A percentile compares a stretch with the other conserved stretches of the same genome.
Evolutionary conservation across 169 alveolate species (phyloP).

Genomic region (Besnoitia besnoiti): DNA sequence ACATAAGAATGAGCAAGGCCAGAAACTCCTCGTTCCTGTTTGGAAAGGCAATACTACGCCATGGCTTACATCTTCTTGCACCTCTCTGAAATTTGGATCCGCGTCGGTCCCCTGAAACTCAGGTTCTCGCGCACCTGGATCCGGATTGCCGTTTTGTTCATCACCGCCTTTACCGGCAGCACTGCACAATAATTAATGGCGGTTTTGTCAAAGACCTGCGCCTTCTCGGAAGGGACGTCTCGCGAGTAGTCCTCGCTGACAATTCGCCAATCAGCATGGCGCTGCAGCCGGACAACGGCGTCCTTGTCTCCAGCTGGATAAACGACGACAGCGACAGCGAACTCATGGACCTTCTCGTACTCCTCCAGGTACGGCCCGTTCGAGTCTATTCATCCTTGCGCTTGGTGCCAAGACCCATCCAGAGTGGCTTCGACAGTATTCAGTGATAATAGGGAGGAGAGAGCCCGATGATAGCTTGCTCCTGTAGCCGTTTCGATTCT

Average conservation of each 20-base stretch:
- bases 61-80: too few relatives aligned
- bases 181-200: constrained; percentile 45
- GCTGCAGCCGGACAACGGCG: constrained; percentile 89
- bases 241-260: constrained; percentile 83
- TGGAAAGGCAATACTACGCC: too few relatives aligned
- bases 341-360: constrained; percentile 1
- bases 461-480: too few relatives aligned
- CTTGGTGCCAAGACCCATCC: too few relatives aligned
- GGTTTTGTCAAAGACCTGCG: constrained; percentile 43
- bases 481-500: too few relatives aligned
- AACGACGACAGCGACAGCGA: constrained; percentile 41
- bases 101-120: not conserved
- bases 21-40: too few relatives aligned
- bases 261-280: constrained; percentile 87
- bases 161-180: constrained; percentile 52
- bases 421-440: too few relatives aligned
- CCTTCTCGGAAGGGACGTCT: constrained; percentile 79
- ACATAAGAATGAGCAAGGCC: too few relatives aligned
- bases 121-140: constrained; percentile 38
- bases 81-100: not conserved
- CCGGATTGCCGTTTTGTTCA: not conserved
- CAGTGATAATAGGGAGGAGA: too few relatives aligned
- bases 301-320: constrained; percentile 85
- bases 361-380: not conserved
- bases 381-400: too few relatives aligned